These are phyloP conservation scores for Microbotryomycetes sp. DNA, from an alignment of 1,284 basidiomycete species.

Conservation along the genomic window DNA sequence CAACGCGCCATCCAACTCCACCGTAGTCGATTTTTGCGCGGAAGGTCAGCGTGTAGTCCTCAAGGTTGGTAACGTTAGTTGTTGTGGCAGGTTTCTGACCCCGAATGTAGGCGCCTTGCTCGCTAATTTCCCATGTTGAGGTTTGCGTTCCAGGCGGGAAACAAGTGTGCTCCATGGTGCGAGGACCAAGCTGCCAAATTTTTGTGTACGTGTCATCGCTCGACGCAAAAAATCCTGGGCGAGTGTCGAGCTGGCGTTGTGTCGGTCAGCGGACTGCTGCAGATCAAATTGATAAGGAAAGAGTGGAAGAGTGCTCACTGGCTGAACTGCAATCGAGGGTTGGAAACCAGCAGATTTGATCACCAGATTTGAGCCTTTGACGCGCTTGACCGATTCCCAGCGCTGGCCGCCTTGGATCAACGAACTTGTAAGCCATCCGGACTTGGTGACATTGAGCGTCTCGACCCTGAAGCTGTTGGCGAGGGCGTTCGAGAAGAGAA, in stretches of 20 bases:
- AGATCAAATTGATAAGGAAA: not conserved
- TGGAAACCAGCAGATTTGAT: not conserved
- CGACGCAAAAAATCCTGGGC: slow-evolving; percentile 4
- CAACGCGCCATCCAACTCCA: slow-evolving; percentile 1
- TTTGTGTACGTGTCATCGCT: not conserved
- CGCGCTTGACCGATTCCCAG: slow-evolving; percentile 4
- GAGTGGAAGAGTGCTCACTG: not conserved
- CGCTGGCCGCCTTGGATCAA: not conserved
- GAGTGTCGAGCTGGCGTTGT: not conserved
- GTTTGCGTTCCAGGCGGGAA: not conserved
- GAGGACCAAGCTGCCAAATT: slow-evolving; percentile 10
- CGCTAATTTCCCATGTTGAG: slow-evolving; percentile 6
- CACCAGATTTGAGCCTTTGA: not conserved
- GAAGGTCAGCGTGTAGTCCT: slow-evolving; percentile 11
- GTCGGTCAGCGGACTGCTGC: too few relatives aligned
- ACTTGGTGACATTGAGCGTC: slow-evolving; percentile 4
- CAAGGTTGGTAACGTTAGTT: not conserved
- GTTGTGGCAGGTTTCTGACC: slow-evolving; percentile 8
- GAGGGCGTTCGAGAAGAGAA: slow-evolving; percentile 5
- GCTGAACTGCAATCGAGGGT: not conserved
- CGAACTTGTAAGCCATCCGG: not conserved
- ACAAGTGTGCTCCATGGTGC: slow-evolving; percentile 1
- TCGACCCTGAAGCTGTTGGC: slow-evolving; percentile 6
- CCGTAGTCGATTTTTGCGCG: slow-evolving; percentile 9
- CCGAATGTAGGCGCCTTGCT: slow-evolving; percentile 4